These are phyloP conservation scores for Cladosporium sp. DNA, from an alignment of 2,329 filamentous ascomycete genomes.

Conservation along the genomic window DNA sequence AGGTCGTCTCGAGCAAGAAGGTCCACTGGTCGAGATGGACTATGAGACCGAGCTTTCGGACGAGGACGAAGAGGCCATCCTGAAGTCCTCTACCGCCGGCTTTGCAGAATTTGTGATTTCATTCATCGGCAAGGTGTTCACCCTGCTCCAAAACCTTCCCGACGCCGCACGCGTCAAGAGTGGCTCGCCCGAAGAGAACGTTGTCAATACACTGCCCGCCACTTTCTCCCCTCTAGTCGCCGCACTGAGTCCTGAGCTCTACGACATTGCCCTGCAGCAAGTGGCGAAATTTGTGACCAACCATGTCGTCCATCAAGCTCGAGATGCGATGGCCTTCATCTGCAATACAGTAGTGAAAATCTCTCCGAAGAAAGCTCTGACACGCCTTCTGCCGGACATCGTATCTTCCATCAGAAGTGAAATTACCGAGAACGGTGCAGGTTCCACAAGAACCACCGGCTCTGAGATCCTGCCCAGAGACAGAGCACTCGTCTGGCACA, in stretches of 20 bases:
- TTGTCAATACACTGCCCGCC: constrained; percentile 91
- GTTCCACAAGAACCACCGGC: constrained; percentile 88
- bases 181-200: constrained; percentile 91
- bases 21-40: constrained; percentile 78
- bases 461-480: constrained; percentile 91
- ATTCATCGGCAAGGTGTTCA: constrained; percentile 91
- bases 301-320: constrained; percentile 93
- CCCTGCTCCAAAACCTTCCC: constrained; percentile 87
- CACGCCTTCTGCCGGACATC: constrained; percentile 84
- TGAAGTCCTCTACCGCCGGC: constrained; percentile 89
- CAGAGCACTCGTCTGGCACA: constrained; percentile 89
- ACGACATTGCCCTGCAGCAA: constrained; percentile 88
- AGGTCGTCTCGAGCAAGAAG: constrained; percentile 86
- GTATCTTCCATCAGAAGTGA: constrained; percentile 91
- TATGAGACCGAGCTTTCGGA: constrained; percentile 79
- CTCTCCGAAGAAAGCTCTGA: constrained; percentile 87
- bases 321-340: constrained; percentile 98
- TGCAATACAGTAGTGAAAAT: constrained; percentile 95
- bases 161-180: constrained; percentile 84
- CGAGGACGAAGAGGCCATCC: constrained; percentile 79
- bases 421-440: constrained; percentile 94
- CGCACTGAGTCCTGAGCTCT: constrained; percentile 86
- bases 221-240: constrained; percentile 88
- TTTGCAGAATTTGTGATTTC: constrained; percentile 90
- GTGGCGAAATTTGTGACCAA: constrained; percentile 86